Conservation (phyloP, 2,329 filamentous ascomycete genomes). For the Colletotrichum sp. region DNA sequence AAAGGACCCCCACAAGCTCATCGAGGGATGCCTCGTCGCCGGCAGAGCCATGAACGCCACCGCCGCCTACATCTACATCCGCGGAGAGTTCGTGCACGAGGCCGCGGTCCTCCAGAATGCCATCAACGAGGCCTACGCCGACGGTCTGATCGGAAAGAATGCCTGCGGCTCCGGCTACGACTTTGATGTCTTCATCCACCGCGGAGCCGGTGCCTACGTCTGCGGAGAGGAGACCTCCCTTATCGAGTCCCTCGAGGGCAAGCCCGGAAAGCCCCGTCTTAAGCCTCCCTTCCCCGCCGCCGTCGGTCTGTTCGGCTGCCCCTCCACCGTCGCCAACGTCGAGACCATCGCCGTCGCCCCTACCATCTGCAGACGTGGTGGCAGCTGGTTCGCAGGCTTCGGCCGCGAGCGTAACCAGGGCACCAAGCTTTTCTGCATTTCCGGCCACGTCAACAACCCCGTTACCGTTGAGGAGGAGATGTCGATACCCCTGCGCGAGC, state of each 20-base stretch:
- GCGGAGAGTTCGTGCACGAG: constrained; percentile 97
- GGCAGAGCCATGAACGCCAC: constrained; percentile 99
- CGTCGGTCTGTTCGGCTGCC: constrained; percentile 97
- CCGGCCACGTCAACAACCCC: constrained; percentile 98
- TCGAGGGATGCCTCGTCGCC: constrained; percentile 95
- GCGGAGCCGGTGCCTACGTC: constrained; percentile 96
- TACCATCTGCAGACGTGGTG: constrained; percentile 92
- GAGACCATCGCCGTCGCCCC: constrained; percentile 96
- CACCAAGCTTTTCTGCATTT: constrained; percentile 98
- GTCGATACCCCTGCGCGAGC: constrained; percentile 93
- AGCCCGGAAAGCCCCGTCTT: constrained; percentile 96
- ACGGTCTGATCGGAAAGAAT: constrained; percentile 96
- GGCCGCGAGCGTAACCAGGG: constrained; percentile 96
- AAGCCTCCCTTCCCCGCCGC: constrained; percentile 99
- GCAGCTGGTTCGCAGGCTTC: constrained; percentile 90
- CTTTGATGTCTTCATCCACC: constrained; percentile 96
- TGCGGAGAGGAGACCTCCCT: constrained; percentile 98
- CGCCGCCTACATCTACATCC: constrained; percentile 99
- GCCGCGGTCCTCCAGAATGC: constrained; percentile 91
- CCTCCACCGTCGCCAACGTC: constrained; percentile 96
- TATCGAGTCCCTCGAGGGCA: constrained; percentile 97
- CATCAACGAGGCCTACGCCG: constrained; percentile 97
- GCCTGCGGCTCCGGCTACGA: constrained; percentile 96
- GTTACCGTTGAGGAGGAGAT: constrained; percentile 99
- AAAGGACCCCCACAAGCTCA: constrained; percentile 98